Evolutionary conservation across 73 alveolate species (phyloP).

Genomic region (Effrenium voratum): DNA sequence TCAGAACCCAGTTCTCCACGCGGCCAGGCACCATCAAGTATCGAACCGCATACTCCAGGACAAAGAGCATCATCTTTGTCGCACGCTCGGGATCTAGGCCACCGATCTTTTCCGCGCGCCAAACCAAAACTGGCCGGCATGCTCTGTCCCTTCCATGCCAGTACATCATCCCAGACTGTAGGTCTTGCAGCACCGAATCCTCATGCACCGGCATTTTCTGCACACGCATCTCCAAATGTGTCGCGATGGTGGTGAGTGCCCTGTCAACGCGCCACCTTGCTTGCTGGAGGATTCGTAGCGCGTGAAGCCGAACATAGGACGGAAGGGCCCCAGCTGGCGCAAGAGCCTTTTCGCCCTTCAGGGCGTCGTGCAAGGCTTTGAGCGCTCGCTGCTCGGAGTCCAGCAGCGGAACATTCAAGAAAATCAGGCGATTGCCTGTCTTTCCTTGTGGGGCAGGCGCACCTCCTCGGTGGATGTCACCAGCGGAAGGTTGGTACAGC

Average conservation of each 20-base stretch:
- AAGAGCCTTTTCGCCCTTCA: constrained; percentile 57
- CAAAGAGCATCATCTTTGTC: constrained; percentile 75
- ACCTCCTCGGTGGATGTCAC: constrained; percentile 61
- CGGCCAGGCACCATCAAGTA: constrained; percentile 97
- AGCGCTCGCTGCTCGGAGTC: constrained; percentile 76
- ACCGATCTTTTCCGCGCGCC: constrained; percentile 77
- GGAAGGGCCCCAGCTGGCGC: constrained; percentile 53
- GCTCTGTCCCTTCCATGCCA: constrained; percentile 95
- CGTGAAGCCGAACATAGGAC: constrained; percentile 82
- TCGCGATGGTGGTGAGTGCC: constrained; percentile 70
- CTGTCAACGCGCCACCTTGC: constrained; percentile 38
- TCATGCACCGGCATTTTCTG: constrained; percentile 85
- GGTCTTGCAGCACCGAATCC: constrained; percentile 12
- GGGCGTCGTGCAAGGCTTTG: constrained; percentile 50
- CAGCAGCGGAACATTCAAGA: constrained; percentile 78
- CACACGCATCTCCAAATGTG: constrained; percentile 91
- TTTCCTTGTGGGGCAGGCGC: constrained; percentile 50
- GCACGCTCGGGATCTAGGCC: constrained; percentile 24
- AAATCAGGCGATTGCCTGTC: constrained; percentile 71
- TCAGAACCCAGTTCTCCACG: constrained; percentile 98
- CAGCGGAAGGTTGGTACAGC: constrained; percentile 27
- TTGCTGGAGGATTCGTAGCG: constrained; percentile 70
- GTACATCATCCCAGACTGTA: constrained; percentile 94
- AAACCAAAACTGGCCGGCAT: constrained; percentile 93
- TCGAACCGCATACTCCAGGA: constrained; percentile 96